Conservation (phyloP, 2,329 filamentous ascomycete genomes). For the Escovopsis sp. region DNA sequence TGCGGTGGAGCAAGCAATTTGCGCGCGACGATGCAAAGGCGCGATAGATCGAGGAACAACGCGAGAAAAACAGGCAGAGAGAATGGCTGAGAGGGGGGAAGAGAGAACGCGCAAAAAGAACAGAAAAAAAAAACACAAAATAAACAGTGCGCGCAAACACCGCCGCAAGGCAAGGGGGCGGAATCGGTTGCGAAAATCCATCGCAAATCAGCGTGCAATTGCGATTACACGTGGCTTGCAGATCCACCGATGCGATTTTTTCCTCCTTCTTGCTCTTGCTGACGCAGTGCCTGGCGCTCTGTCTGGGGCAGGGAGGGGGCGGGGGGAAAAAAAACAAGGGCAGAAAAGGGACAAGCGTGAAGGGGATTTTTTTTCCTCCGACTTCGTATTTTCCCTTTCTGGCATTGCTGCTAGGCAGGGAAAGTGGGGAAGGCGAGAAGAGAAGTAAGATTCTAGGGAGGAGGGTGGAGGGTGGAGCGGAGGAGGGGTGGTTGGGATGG, state of each 20-base stretch:
- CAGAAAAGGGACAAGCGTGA: not conserved
- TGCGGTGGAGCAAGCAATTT: constrained; percentile 19
- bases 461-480: too few species aligned
- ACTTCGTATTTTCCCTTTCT: too few species aligned
- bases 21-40: constrained; percentile 12
- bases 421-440: not conserved
- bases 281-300: too few species aligned
- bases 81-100: constrained; percentile 3
- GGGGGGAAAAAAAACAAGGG: not conserved
- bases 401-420: not conserved
- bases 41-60: constrained; percentile 12
- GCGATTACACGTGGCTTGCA: not conserved
- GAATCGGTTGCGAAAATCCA: too few species aligned
- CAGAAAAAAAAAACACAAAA: too few species aligned
- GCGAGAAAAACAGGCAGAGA: constrained; percentile 7
- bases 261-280: too few species aligned
- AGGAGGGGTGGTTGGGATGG: too few species aligned
- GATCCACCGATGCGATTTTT: not conserved
- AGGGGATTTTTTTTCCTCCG: not conserved
- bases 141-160: too few species aligned
- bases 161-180: not conserved
- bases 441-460: not conserved
- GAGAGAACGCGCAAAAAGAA: not conserved
- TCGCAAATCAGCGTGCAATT: too few species aligned
- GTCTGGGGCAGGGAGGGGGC: too few species aligned